Evolutionary conservation across 2,329 filamentous ascomycete genomes (phyloP).

Genomic region (Myrmaecium sp.): DNA sequence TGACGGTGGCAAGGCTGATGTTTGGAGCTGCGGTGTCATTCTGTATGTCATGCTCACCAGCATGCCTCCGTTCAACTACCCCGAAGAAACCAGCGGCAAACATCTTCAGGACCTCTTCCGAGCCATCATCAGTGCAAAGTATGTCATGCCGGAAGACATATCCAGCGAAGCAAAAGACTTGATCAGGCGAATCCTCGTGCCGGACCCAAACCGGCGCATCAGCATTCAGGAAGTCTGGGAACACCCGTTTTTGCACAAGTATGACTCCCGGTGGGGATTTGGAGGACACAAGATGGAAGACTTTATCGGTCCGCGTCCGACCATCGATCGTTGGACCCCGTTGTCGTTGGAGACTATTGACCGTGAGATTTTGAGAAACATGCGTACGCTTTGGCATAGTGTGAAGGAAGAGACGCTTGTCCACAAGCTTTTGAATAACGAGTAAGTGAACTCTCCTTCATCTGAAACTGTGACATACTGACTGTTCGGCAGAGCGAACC

Average conservation of each 20-base stretch:
- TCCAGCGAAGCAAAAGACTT: slow-evolving; percentile 58
- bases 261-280: slow-evolving; percentile 31
- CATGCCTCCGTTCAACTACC: slow-evolving; percentile 57
- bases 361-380: slow-evolving; percentile 62
- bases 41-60: slow-evolving; percentile 77
- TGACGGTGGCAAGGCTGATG: slow-evolving; percentile 70
- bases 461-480: slow-evolving; percentile 2
- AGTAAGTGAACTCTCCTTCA: slow-evolving; percentile 14
- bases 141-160: slow-evolving; percentile 32
- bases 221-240: slow-evolving; percentile 67
- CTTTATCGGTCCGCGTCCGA: slow-evolving; percentile 36
- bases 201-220: slow-evolving; percentile 64
- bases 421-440: slow-evolving; percentile 40
- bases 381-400: slow-evolving; percentile 84
- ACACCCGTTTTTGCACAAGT: slow-evolving; percentile 74
- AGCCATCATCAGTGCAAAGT: slow-evolving; percentile 32
- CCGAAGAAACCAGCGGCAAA: slow-evolving; percentile 18
- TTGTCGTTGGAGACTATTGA: slow-evolving; percentile 54
- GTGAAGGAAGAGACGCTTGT: slow-evolving; percentile 57
- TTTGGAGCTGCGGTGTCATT: slow-evolving; percentile 71
- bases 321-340: slow-evolving; percentile 45
- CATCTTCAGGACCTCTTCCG: slow-evolving; percentile 45
- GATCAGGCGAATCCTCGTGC: slow-evolving; percentile 61
- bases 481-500: slow-evolving; percentile 45
- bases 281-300: slow-evolving; percentile 30